These are phyloP conservation scores for Rhodotorula sp. DNA, from an alignment of 1,284 basidiomycete genomes.

Conservation along the genomic window DNA sequence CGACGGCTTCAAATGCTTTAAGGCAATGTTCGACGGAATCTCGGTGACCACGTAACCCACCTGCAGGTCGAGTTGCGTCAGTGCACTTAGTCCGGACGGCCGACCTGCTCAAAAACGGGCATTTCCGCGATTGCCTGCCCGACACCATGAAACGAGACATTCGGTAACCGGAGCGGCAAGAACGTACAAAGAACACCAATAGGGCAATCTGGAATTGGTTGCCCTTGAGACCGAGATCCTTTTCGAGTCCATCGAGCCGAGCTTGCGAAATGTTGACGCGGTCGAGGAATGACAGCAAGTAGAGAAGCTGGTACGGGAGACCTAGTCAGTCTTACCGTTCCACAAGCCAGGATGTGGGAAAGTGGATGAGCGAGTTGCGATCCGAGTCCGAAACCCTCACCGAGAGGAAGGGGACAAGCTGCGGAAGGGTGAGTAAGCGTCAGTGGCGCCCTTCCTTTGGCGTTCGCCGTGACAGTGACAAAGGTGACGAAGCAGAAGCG, in stretches of 20 bases:
- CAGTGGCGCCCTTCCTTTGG: too few species aligned
- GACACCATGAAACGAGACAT: background rate
- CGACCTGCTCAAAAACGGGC: background rate
- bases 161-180: slow-evolving; percentile 43
- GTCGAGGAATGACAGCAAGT: slow-evolving; percentile 53
- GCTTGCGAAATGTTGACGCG: slow-evolving; percentile 38
- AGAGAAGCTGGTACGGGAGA: slow-evolving; percentile 30
- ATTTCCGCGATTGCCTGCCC: too few species aligned
- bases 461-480: too few species aligned
- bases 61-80: background rate
- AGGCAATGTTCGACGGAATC: slow-evolving; percentile 48
- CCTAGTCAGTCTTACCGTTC: too few species aligned
- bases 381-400: too few species aligned
- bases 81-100: too few species aligned
- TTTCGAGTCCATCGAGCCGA: slow-evolving; percentile 47
- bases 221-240: slow-evolving; percentile 49
- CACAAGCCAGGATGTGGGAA: too few species aligned
- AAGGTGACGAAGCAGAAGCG: background rate
- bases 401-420: slow-evolving; percentile 40
- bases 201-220: slow-evolving; percentile 26
- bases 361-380: too few species aligned
- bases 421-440: background rate
- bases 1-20: slow-evolving; percentile 48
- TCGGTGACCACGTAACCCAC: slow-evolving; percentile 13
- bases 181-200: slow-evolving; percentile 46